phyloP scores from a whole-genome alignment of 345 rosid species.

The Gossypium stocksii region DNA sequence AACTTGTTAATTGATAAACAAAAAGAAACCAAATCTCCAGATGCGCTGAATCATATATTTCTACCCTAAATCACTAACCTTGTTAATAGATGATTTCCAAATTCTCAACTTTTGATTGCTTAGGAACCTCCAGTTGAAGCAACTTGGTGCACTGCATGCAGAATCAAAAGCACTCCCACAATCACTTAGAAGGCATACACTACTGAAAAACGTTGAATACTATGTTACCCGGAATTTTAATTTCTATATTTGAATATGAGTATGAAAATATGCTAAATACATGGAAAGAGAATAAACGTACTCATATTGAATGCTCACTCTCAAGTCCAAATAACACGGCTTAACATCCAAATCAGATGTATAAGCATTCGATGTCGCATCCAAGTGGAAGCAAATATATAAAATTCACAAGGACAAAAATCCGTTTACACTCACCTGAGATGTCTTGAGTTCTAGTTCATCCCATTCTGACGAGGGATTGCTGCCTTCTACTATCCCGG shows the following conservation, averaged over 20 bases:
- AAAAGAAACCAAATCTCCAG: neutral
- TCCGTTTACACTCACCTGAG: conserved; percentile 48
- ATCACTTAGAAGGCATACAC: neutral
- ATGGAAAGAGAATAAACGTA: neutral
- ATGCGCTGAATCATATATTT: neutral
- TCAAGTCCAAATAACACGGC: neutral
- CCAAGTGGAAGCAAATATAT: neutral
- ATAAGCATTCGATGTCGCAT: neutral
- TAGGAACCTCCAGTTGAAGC: conserved; percentile 63
- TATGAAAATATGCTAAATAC: neutral
- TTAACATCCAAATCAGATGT: neutral
- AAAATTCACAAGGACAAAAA: neutral
- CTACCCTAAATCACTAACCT: conserved; percentile 22
- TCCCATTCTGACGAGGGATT: conserved; percentile 75
- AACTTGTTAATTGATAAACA: neutral
- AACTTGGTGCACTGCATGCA: conserved; percentile 68
- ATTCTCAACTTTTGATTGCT: conserved; percentile 32
- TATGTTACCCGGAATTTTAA: neutral
- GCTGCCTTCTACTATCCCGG: conserved; percentile 86
- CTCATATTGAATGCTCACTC: too few species aligned
- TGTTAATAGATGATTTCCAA: conserved; percentile 28
- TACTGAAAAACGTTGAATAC: neutral
- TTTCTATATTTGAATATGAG: neutral
- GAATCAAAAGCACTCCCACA: neutral
- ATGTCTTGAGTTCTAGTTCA: conserved; percentile 85